Evolutionary conservation across 768 basidiomycete species (phyloP).

Genomic region (Zangia roseola): DNA sequence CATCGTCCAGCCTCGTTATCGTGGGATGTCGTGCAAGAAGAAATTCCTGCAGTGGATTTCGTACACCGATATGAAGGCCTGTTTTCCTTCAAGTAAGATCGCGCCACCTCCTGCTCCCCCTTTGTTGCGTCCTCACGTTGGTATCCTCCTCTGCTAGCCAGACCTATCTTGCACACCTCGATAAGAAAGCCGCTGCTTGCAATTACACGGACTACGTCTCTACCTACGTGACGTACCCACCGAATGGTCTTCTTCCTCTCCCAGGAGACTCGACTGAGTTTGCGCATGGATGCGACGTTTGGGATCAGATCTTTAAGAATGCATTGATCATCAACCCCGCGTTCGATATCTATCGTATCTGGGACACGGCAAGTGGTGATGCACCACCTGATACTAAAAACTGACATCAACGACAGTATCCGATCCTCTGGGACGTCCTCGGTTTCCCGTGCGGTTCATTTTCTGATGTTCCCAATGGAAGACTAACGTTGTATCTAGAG

Average conservation of each 20-base stretch:
- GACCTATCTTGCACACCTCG: slow-evolving; percentile 58
- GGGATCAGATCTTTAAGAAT: slow-evolving; percentile 62
- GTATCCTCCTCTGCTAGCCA: slow-evolving; percentile 38
- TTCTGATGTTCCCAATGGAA: neutral
- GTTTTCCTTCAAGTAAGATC: slow-evolving; percentile 67
- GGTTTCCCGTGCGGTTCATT: slow-evolving; percentile 63
- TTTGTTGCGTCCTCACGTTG: neutral
- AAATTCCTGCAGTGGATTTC: slow-evolving; percentile 73
- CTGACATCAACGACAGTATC: slow-evolving; percentile 38
- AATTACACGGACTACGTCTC: slow-evolving; percentile 62
- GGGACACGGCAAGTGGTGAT: slow-evolving; percentile 52
- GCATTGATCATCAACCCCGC: slow-evolving; percentile 67
- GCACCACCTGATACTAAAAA: neutral
- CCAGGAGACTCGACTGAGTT: slow-evolving; percentile 53
- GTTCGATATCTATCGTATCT: slow-evolving; percentile 76
- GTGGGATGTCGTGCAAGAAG: slow-evolving; percentile 60
- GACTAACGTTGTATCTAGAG: slow-evolving; percentile 34
- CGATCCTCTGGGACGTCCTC: slow-evolving; percentile 75
- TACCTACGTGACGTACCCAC: slow-evolving; percentile 66
- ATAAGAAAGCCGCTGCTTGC: slow-evolving; percentile 51
- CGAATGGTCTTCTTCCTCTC: slow-evolving; percentile 62
- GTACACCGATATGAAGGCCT: slow-evolving; percentile 71
- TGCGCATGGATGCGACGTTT: slow-evolving; percentile 61
- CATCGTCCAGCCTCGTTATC: slow-evolving; percentile 48
- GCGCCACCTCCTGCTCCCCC: neutral